phyloP scores from a whole-genome alignment of 1,139 yeast species.

The Wickerhamomyces sp. region DNA sequence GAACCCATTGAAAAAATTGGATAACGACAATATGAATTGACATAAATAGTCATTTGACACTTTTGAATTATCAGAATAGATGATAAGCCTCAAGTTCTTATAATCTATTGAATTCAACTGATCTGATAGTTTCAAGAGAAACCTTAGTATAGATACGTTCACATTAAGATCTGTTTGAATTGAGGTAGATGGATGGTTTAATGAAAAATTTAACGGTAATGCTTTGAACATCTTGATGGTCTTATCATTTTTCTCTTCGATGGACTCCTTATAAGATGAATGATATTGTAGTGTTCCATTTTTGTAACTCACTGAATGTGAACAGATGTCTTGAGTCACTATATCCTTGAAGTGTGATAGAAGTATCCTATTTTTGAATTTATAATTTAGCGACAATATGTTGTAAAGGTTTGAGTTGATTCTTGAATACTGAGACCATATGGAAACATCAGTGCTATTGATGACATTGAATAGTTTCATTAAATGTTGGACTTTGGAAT shows the following conservation, averaged over 20 bases:
- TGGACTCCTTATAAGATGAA: conserved; percentile 1
- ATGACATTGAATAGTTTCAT: conserved; percentile 17
- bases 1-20: conserved; percentile 22
- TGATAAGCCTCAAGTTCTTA: conserved; percentile 17
- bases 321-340: conserved; percentile 5
- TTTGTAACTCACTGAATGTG: conserved; percentile 15
- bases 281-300: conserved; percentile 16
- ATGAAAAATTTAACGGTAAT: conserved; percentile 18
- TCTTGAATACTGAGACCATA: conserved; percentile 14
- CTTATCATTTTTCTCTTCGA: too few relatives aligned
- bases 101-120: conserved; percentile 15
- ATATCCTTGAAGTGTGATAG: conserved; percentile 15
- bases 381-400: conserved; percentile 14
- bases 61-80: conserved; percentile 8
- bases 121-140: conserved; percentile 11
- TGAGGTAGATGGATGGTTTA: conserved; percentile 8
- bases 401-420: conserved; percentile 12
- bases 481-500: conserved; percentile 15
- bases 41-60: conserved; percentile 11
- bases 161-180: conserved; percentile 15
- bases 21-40: conserved; percentile 16
- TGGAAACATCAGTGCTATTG: conserved; percentile 17
- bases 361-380: conserved; percentile 15
- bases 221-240: conserved; percentile 1
- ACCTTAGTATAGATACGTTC: conserved; percentile 9